These are phyloP conservation scores for Colletotrichum aenigma DNA, from an alignment of 2,329 filamentous ascomycete species.

Conservation along the genomic window DNA sequence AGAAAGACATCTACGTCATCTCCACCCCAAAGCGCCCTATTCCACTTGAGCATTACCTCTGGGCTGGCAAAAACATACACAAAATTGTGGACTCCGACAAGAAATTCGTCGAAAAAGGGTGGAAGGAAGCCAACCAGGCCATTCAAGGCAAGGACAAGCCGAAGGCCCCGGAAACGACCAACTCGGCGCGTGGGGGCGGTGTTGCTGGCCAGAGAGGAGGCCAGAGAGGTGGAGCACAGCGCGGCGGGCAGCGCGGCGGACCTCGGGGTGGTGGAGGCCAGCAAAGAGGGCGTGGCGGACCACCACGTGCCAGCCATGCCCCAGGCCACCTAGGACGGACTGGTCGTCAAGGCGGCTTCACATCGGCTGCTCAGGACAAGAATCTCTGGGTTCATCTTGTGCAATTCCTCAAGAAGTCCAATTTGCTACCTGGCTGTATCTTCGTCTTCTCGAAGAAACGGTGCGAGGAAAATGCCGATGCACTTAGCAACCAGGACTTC, in stretches of 20 bases:
- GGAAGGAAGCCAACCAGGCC: constrained; percentile 89
- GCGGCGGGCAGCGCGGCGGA: constrained; percentile 52
- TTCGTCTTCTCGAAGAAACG: constrained; percentile 99
- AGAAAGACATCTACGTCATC: constrained; percentile 99
- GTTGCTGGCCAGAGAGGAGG: constrained; percentile 39
- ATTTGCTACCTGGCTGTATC: constrained; percentile 88
- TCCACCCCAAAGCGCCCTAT: constrained; percentile 95
- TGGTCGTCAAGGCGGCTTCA: constrained; percentile 83
- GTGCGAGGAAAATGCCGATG: constrained; percentile 96
- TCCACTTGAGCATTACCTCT: constrained; percentile 93
- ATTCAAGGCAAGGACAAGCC: constrained; percentile 82
- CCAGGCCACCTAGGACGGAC: constrained; percentile 89
- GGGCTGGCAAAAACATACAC: constrained; percentile 90
- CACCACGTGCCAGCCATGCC: constrained; percentile 63
- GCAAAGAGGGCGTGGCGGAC: constrained; percentile 59
- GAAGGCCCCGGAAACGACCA: constrained; percentile 49
- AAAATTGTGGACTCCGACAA: constrained; percentile 96
- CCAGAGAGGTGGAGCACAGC: constrained; percentile 35
- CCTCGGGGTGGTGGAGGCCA: constrained; percentile 57
- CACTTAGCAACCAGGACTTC: constrained; percentile 93
- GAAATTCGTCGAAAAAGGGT: constrained; percentile 87
- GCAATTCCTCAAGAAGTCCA: constrained; percentile 86
- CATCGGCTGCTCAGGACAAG: constrained; percentile 91
- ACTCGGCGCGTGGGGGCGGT: constrained; percentile 37
- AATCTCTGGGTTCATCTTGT: constrained; percentile 97